These are phyloP conservation scores for Metarhizium brunneum DNA, from an alignment of 2,329 filamentous ascomycete genomes.

Conservation along the genomic window DNA sequence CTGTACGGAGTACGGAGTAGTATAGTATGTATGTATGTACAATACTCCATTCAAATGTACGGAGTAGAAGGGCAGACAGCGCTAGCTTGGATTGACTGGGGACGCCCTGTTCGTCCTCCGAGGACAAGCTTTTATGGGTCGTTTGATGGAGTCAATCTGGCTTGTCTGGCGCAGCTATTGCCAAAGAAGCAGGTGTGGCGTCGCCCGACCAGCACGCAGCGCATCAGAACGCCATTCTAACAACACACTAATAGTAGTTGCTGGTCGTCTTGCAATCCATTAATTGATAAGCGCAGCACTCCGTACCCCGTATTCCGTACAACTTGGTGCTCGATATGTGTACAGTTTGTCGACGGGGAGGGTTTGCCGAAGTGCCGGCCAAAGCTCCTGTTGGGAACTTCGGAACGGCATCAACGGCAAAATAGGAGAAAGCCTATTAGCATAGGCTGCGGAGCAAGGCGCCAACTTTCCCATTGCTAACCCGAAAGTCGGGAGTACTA, in stretches of 20 bases:
- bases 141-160: neutral
- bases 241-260: neutral
- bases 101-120: neutral
- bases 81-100: neutral
- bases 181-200: neutral
- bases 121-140: constrained; percentile 1
- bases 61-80: neutral
- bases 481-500: too few relatives aligned
- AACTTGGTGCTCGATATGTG: too few relatives aligned
- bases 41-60: too few relatives aligned
- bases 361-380: neutral
- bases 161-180: neutral
- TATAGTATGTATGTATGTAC: too few relatives aligned
- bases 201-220: neutral
- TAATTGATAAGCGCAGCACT: neutral
- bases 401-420: too few relatives aligned
- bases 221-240: neutral
- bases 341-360: too few relatives aligned
- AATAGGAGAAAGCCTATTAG: neutral
- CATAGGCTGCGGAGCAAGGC: too few relatives aligned
- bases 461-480: too few relatives aligned
- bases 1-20: too few relatives aligned
- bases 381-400: neutral
- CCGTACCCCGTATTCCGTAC: neutral
- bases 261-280: neutral